A percentile compares a stretch with the other conserved stretches of the same genome.
Evolutionary conservation across 768 basidiomycete genomes (phyloP).

Genomic region (Lentinula sp.): DNA sequence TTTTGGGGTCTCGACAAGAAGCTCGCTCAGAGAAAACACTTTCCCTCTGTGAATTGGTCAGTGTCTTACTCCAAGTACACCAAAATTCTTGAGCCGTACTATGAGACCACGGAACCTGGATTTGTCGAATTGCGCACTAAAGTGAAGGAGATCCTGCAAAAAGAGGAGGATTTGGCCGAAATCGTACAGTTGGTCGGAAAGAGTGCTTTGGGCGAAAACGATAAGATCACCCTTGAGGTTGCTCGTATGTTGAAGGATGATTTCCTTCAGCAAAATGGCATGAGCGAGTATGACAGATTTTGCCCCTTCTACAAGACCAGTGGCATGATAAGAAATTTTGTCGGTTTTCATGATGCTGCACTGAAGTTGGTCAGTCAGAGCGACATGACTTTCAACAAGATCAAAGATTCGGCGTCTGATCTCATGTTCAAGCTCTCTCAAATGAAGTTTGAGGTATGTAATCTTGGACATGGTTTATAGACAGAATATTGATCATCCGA

Average conservation of each 20-base stretch:
- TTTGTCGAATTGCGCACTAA: conserved; percentile 90
- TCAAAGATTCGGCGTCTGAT: conserved; percentile 83
- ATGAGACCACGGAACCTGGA: conserved; percentile 87
- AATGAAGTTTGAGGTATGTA: conserved; percentile 93
- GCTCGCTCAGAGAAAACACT: conserved; percentile 97
- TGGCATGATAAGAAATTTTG: conserved; percentile 92
- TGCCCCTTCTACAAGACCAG: conserved; percentile 99
- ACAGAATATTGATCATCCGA: neutral
- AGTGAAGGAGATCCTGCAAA: conserved; percentile 96
- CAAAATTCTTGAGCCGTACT: conserved; percentile 88
- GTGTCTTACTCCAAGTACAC: conserved; percentile 99
- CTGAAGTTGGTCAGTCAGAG: conserved; percentile 78
- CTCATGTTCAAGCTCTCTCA: conserved; percentile 97
- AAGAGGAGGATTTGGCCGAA: conserved; percentile 97
- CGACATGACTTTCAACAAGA: conserved; percentile 78
- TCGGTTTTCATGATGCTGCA: conserved; percentile 90
- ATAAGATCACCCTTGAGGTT: conserved; percentile 98
- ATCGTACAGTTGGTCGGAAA: conserved; percentile 99
- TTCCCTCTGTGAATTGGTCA: conserved; percentile 99
- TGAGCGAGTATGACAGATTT: conserved; percentile 95
- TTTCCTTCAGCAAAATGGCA: conserved; percentile 97
- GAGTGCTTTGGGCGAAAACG: conserved; percentile 91
- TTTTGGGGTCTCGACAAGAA: conserved; percentile 99
- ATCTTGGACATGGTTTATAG: neutral
- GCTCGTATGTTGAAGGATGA: conserved; percentile 97